A percentile compares a stretch with the other conserved stretches of the same genome.
Evolutionary conservation across 2,329 filamentous ascomycete genomes (phyloP).

Genomic region (Calonectria leucothoes): DNA sequence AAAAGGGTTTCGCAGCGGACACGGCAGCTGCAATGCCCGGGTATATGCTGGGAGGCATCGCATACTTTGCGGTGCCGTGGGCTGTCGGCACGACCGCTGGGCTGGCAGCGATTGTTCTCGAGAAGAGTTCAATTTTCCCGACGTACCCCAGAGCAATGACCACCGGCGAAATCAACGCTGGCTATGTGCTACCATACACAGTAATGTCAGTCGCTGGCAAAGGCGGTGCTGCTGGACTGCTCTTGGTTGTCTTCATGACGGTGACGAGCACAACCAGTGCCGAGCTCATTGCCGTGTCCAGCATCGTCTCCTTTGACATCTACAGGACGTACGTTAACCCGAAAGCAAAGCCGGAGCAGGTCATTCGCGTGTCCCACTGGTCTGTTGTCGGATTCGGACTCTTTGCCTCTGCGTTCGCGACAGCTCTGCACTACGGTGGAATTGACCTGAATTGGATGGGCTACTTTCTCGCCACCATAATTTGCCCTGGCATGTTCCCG

Average conservation of each 20-base stretch:
- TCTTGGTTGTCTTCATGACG: constrained; percentile 88
- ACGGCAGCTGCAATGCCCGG: constrained; percentile 85
- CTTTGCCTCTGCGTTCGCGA: constrained; percentile 18
- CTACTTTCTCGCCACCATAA: constrained; percentile 17
- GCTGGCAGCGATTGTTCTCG: constrained; percentile 79
- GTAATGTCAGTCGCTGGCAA: constrained; percentile 82
- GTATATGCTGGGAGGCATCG: constrained; percentile 82
- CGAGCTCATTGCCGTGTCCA: constrained; percentile 81
- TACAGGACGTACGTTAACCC: constrained; percentile 88
- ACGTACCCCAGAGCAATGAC: constrained; percentile 77
- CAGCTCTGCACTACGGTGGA: constrained; percentile 17
- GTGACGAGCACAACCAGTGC: constrained; percentile 77
- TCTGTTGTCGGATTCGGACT: constrained; percentile 16
- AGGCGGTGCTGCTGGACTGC: constrained; percentile 79
- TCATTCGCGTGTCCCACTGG: constrained; percentile 48
- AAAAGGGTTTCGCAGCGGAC: constrained; percentile 86
- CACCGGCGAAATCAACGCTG: constrained; percentile 77
- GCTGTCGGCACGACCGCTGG: constrained; percentile 86
- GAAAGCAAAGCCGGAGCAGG: constrained; percentile 73
- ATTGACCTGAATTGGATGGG: constrained; percentile 24
- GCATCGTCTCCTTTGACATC: constrained; percentile 84
- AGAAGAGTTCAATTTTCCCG: constrained; percentile 76
- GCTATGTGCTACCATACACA: constrained; percentile 82
- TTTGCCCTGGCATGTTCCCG: constrained; percentile 20
- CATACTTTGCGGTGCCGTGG: constrained; percentile 84